Percentiles rank a stretch among this genome's conserved stretches.
These are phyloP conservation scores for Hemileccinum impolitum DNA, from an alignment of 768 basidiomycete genomes.

Conservation along the genomic window DNA sequence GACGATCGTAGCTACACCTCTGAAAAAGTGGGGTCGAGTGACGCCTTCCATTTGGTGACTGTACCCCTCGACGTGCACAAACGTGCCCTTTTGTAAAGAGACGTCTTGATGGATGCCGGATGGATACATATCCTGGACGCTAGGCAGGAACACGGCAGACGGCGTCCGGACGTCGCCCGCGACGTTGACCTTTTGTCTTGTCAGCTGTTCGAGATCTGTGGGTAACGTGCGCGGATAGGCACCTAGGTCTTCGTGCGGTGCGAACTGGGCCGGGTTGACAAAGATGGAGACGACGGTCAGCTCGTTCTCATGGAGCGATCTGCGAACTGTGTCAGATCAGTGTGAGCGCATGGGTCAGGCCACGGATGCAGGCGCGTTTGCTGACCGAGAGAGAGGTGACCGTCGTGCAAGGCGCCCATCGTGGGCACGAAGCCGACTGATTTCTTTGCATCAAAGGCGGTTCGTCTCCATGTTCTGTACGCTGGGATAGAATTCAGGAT, in stretches of 20 bases:
- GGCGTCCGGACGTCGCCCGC: conserved; percentile 40
- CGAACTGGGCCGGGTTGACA: conserved; percentile 97
- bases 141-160: conserved; percentile 77
- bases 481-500: conserved; percentile 57
- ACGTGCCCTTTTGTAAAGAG: conserved; percentile 75
- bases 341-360: not conserved
- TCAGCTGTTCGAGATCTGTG: conserved; percentile 64
- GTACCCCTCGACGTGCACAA: conserved; percentile 89
- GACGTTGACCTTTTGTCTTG: conserved; percentile 31
- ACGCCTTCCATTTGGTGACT: conserved; percentile 90
- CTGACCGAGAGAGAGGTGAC: conserved; percentile 88
- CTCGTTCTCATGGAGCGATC: conserved; percentile 75
- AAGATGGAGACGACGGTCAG: conserved; percentile 92
- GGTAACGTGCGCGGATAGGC: conserved; percentile 89
- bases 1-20: conserved; percentile 93
- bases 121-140: conserved; percentile 86
- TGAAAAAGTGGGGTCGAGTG: conserved; percentile 87
- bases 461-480: conserved; percentile 72
- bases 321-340: conserved; percentile 54
- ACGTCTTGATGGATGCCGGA: conserved; percentile 82
- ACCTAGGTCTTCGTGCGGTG: conserved; percentile 89
- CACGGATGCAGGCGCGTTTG: not conserved
- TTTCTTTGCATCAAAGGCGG: conserved; percentile 53
- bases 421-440: conserved; percentile 95
- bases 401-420: conserved; percentile 95